These are phyloP conservation scores for Drechmeria coniospora DNA, from an alignment of 2,329 filamentous ascomycete species.

Conservation along the genomic window DNA sequence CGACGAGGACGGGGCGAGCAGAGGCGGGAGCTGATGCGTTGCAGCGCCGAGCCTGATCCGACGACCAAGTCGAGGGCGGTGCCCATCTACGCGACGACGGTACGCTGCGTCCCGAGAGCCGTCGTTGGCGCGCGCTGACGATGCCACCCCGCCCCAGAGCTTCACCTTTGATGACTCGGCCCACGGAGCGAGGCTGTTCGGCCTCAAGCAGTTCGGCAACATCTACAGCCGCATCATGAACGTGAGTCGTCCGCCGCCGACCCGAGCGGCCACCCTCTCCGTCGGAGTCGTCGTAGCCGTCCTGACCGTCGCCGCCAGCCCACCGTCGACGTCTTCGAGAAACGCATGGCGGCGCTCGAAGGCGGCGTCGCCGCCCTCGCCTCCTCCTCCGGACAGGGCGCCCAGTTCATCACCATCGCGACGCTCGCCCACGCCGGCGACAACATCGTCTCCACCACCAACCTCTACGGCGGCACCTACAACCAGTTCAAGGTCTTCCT, in stretches of 20 bases:
- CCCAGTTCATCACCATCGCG: constrained; percentile 79
- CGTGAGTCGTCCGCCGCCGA: constrained; percentile 29
- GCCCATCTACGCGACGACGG: constrained; percentile 88
- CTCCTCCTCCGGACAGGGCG: constrained; percentile 72
- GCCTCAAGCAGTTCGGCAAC: constrained; percentile 93
- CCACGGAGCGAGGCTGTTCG: constrained; percentile 86
- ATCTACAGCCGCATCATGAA: constrained; percentile 98
- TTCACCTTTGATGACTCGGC: constrained; percentile 92
- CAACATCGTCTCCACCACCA: constrained; percentile 84
- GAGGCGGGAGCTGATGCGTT: not conserved
- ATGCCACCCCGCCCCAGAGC: constrained; percentile 35
- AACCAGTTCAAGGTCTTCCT: constrained; percentile 93
- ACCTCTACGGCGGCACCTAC: constrained; percentile 90
- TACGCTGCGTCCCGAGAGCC: constrained; percentile 10
- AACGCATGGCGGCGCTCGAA: constrained; percentile 88
- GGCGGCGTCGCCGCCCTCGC: constrained; percentile 79
- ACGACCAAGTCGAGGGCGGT: constrained; percentile 78
- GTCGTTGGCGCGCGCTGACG: not conserved
- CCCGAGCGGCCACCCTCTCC: not conserved
- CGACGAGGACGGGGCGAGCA: not conserved
- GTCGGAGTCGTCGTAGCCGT: not conserved
- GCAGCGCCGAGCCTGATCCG: constrained; percentile 64
- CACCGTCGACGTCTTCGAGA: constrained; percentile 91
- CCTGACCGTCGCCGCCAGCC: constrained; percentile 34
- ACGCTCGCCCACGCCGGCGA: constrained; percentile 78